Percentiles rank a stretch among this genome's conserved stretches.
phyloP scores from a whole-genome alignment of 2,329 filamentous ascomycete species.

The Monosporascus sp. region DNA sequence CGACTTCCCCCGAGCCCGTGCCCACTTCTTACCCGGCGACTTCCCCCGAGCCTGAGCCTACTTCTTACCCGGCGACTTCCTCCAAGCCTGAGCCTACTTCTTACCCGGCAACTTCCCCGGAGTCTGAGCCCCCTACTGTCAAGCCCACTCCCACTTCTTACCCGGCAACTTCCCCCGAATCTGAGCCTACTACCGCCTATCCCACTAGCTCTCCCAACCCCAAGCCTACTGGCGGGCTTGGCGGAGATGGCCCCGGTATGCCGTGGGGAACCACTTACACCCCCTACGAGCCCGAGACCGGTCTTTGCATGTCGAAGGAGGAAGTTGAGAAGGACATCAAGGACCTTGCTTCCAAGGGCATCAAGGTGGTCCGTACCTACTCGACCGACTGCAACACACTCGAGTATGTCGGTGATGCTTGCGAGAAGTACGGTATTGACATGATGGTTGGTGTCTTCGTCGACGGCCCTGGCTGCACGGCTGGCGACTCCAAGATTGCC shows the following conservation, averaged over 20 bases:
- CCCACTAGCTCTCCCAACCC: constrained; percentile 15
- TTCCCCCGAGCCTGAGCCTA: constrained; percentile 4
- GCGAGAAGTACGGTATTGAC: constrained; percentile 61
- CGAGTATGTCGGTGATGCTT: constrained; percentile 67
- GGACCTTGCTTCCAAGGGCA: constrained; percentile 60
- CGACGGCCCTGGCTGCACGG: constrained; percentile 56
- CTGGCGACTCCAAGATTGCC: constrained; percentile 56
- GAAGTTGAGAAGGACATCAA: constrained; percentile 57
- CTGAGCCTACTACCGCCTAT: constrained; percentile 13
- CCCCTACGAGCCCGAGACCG: constrained; percentile 56
- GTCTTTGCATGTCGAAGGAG: constrained; percentile 59
- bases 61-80: constrained; percentile 18
- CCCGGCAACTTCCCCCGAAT: constrained; percentile 12
- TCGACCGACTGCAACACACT: constrained; percentile 86
- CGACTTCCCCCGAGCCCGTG: constrained; percentile 8
- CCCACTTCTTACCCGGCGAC: constrained; percentile 16
- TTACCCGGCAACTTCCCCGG: constrained; percentile 10
- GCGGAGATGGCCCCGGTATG: constrained; percentile 36
- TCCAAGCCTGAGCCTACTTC: constrained; percentile 16
- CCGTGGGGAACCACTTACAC: constrained; percentile 79
- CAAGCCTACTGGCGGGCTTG: constrained; percentile 27
- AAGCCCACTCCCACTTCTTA: constrained; percentile 19
- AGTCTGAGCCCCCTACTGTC: constrained; percentile 17
- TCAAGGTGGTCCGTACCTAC: constrained; percentile 76
- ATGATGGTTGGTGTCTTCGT: constrained; percentile 89